These are phyloP conservation scores for Phlyctochytrium bullatum DNA, from an alignment of 192 early-diverging fungal genomes.

Conservation along the genomic window DNA sequence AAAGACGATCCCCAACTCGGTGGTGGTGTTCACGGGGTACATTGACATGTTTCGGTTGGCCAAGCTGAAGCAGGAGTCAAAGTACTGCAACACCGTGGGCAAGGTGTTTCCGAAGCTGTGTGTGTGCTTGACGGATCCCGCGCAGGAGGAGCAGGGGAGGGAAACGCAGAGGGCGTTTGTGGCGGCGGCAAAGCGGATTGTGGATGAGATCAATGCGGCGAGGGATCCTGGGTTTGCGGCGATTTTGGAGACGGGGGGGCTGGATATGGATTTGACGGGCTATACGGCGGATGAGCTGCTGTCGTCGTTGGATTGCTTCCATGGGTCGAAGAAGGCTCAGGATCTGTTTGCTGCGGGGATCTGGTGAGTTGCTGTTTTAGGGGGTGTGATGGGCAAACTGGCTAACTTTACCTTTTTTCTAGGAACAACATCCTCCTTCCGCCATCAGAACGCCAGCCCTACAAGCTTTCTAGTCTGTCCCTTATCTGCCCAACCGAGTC, in stretches of 20 bases:
- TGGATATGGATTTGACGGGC: background rate
- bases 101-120: background rate
- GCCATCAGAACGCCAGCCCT: background rate
- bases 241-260: background rate
- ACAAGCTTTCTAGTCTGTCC: background rate
- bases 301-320: background rate
- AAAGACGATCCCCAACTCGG: background rate
- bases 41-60: background rate
- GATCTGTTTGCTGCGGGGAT: background rate
- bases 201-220: background rate
- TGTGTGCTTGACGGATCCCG: background rate
- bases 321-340: background rate
- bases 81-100: background rate
- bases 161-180: background rate
- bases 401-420: background rate
- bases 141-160: background rate
- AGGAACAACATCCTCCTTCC: background rate
- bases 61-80: background rate
- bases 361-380: background rate
- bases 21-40: background rate
- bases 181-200: background rate
- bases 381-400: too few relatives aligned
- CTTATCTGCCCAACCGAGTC: background rate
- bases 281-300: background rate
- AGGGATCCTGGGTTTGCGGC: background rate